Evolutionary conservation across 192 early-diverging fungal species (phyloP).

Genomic region (Umbelopsis vinacea): DNA sequence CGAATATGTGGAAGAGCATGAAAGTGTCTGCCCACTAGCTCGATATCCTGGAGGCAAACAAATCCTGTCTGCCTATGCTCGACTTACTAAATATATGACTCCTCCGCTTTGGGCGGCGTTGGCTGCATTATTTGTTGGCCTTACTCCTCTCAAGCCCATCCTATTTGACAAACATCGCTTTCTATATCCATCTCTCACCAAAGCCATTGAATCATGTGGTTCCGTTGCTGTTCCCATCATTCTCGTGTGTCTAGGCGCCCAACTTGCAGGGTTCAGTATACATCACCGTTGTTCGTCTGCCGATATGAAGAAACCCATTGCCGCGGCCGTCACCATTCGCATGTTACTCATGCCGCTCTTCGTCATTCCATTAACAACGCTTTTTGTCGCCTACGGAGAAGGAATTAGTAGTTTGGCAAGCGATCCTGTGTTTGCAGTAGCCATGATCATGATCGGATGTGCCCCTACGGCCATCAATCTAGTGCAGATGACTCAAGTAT

Average conservation of each 20-base stretch:
- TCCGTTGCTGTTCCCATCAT: slow-evolving; percentile 79
- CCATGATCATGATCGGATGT: slow-evolving; percentile 63
- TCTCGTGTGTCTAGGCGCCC: slow-evolving; percentile 76
- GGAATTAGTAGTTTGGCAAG: slow-evolving; percentile 46
- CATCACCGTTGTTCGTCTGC: slow-evolving; percentile 7
- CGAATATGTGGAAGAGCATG: neutral
- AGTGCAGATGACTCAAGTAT: slow-evolving; percentile 70
- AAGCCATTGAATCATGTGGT: slow-evolving; percentile 74
- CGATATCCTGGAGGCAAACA: neutral
- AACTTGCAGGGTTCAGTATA: slow-evolving; percentile 45
- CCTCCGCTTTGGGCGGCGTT: slow-evolving; percentile 76
- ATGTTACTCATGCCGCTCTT: slow-evolving; percentile 43
- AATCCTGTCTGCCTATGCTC: neutral
- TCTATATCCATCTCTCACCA: slow-evolving; percentile 62
- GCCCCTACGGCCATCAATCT: slow-evolving; percentile 76
- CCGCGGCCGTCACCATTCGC: slow-evolving; percentile 34
- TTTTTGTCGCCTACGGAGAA: slow-evolving; percentile 25
- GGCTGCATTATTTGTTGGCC: slow-evolving; percentile 66
- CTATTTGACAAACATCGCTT: slow-evolving; percentile 64
- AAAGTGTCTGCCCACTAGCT: neutral
- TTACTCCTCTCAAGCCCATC: slow-evolving; percentile 63
- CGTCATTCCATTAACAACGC: slow-evolving; percentile 42
- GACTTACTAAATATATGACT: slow-evolving; percentile 54
- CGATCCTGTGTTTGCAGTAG: slow-evolving; percentile 70
- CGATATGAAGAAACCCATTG: slow-evolving; percentile 34